phyloP scores from a whole-genome alignment of 306 rosid genomes.

The Vigna radiata region DNA sequence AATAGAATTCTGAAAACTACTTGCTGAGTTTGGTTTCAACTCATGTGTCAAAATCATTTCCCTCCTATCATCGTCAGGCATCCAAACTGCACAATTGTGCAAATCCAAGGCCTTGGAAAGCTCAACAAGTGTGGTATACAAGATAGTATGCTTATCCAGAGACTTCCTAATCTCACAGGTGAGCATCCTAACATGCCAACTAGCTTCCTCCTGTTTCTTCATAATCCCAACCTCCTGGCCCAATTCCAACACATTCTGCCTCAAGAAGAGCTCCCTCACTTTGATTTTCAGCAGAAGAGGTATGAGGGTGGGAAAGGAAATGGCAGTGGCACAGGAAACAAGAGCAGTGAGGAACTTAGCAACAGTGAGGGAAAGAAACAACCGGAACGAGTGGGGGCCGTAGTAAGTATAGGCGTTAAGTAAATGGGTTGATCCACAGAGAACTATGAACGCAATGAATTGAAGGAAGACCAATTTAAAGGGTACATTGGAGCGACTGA shows the following conservation, averaged over 20 bases:
- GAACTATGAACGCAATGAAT: conserved; percentile 85
- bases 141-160: conserved; percentile 76
- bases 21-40: conserved; percentile 53
- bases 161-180: conserved; percentile 77
- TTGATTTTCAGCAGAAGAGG: conserved; percentile 81
- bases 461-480: conserved; percentile 87
- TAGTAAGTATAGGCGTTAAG: conserved; percentile 84
- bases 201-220: conserved; percentile 80
- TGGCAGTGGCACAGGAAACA: conserved; percentile 84
- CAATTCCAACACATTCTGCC: conserved; percentile 73
- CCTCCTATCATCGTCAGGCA: conserved; percentile 63
- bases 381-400: conserved; percentile 68
- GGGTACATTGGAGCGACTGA: conserved; percentile 87
- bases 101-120: conserved; percentile 76
- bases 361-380: conserved; percentile 69
- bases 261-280: conserved; percentile 77
- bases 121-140: conserved; percentile 84
- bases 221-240: conserved; percentile 85
- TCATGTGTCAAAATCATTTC: conserved; percentile 75
- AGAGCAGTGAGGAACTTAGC: conserved; percentile 85
- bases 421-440: conserved; percentile 87
- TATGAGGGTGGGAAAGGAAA: conserved; percentile 71
- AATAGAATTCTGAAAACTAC: conserved; percentile 51
- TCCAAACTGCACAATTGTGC: conserved; percentile 87
- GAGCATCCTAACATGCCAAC: conserved; percentile 87